Evolutionary conservation across 164 flowering plant genomes (phyloP).

Genomic region (Taxillus chinensis): DNA sequence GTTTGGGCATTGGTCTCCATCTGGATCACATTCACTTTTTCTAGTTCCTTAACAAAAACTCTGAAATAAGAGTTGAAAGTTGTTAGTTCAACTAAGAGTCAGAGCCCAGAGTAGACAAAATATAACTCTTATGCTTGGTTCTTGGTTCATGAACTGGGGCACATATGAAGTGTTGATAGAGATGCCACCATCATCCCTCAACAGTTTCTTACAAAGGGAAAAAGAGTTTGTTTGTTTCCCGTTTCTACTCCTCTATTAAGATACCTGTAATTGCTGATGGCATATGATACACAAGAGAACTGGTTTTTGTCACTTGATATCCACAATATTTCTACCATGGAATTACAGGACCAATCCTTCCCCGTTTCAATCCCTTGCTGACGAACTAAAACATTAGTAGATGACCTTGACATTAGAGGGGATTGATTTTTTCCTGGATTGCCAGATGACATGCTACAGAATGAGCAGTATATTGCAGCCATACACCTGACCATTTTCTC

Average conservation of each 20-base stretch:
- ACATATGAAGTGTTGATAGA: no score
- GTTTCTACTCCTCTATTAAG: background rate
- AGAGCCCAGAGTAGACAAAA: background rate
- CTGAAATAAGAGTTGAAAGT: conserved; percentile 28
- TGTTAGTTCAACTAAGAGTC: background rate
- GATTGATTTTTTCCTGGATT: conserved; percentile 32
- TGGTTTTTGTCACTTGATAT: conserved; percentile 53
- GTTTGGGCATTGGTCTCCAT: conserved; percentile 58
- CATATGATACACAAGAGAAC: conserved; percentile 60
- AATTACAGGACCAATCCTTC: conserved; percentile 35
- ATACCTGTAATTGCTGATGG: conserved; percentile 66
- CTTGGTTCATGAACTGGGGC: no score
- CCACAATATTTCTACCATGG: conserved; percentile 56
- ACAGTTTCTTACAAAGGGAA: conserved; percentile 1
- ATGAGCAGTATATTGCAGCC: conserved; percentile 72
- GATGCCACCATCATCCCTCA: no score
- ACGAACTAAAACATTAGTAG: conserved; percentile 39
- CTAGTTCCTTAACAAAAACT: conserved; percentile 69
- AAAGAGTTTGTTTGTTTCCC: background rate
- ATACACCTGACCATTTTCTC: conserved; percentile 79
- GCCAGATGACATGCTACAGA: conserved; percentile 30
- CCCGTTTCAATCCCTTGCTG: conserved; percentile 27
- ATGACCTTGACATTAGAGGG: conserved; percentile 48
- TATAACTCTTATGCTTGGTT: no score
- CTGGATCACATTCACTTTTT: conserved; percentile 50